A percentile compares a stretch with the other conserved stretches of the same genome.
These are phyloP conservation scores for Plasmodium coatneyi DNA, from an alignment of 169 alveolate species.

Conservation along the genomic window DNA sequence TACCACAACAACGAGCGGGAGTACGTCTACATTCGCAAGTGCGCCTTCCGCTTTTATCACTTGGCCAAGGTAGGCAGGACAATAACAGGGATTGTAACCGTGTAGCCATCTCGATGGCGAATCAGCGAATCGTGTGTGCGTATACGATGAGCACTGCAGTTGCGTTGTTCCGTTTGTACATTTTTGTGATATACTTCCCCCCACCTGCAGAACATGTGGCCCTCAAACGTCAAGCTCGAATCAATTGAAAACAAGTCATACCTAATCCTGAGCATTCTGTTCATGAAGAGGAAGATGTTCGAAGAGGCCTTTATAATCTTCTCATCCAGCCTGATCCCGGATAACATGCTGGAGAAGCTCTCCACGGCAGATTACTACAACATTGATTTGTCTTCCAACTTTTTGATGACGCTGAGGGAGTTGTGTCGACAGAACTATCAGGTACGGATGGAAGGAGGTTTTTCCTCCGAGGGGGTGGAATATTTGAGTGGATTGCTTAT, in stretches of 20 bases:
- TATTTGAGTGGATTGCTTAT: not conserved
- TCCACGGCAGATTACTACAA: constrained; percentile 66
- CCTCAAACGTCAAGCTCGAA: constrained; percentile 67
- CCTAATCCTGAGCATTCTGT: constrained; percentile 38
- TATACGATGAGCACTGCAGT: not conserved
- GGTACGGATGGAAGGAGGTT: not conserved
- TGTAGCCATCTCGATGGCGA: not conserved
- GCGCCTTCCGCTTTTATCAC: constrained; percentile 75
- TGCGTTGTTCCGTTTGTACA: not conserved
- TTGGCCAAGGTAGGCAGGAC: constrained; percentile 38
- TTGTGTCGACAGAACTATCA: constrained; percentile 49
- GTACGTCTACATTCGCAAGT: constrained; percentile 62
- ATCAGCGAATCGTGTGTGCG: not conserved
- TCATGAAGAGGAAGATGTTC: constrained; percentile 74
- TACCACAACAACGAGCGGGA: constrained; percentile 65
- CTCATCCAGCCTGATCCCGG: constrained; percentile 43
- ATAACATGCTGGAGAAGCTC: constrained; percentile 64
- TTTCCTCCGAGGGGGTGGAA: not conserved
- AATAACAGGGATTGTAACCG: not conserved
- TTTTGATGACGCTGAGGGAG: constrained; percentile 61
- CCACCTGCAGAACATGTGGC: constrained; percentile 73
- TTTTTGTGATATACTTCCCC: not conserved
- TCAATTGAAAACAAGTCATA: constrained; percentile 64
- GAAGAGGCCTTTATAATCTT: constrained; percentile 74
- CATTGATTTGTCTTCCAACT: constrained; percentile 63